Conservation (phyloP, 1,284 basidiomycete species). For the Heliocybe sulcata region DNA sequence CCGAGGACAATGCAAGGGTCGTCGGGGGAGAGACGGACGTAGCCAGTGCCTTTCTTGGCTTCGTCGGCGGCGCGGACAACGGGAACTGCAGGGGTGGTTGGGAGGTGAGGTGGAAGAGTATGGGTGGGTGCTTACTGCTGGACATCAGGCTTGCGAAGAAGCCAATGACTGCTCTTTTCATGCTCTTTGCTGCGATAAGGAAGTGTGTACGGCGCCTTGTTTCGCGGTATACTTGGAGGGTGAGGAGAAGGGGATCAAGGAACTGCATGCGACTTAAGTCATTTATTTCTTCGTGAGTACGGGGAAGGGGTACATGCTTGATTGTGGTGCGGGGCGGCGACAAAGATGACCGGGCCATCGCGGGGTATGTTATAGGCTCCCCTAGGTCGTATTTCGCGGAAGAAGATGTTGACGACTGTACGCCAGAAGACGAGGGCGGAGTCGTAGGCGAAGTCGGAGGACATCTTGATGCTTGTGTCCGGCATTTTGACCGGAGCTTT, state of each 20-base stretch:
- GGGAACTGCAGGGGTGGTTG: conserved; percentile 56
- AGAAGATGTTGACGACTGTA: conserved; percentile 91
- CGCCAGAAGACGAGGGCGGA: conserved; percentile 72
- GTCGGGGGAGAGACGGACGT: conserved; percentile 65
- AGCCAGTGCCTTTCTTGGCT: conserved; percentile 75
- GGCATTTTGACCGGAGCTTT: neutral
- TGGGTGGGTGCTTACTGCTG: conserved; percentile 62
- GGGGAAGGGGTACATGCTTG: conserved; percentile 47
- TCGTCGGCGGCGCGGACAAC: conserved; percentile 90
- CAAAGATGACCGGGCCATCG: conserved; percentile 93
- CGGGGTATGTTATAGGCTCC: conserved; percentile 94
- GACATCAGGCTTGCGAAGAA: conserved; percentile 84
- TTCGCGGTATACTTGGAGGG: conserved; percentile 84
- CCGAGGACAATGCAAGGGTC: conserved; percentile 80
- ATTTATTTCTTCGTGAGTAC: neutral
- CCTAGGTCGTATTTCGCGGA: conserved; percentile 92
- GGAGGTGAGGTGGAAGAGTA: conserved; percentile 3
- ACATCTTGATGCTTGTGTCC: neutral
- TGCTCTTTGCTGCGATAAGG: conserved; percentile 89
- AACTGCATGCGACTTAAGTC: conserved; percentile 50
- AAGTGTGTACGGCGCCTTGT: conserved; percentile 83
- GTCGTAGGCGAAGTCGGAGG: conserved; percentile 43
- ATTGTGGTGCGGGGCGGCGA: conserved; percentile 95
- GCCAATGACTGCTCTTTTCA: conserved; percentile 79
- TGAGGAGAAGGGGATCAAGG: conserved; percentile 88